Evolutionary conservation across 352 stramenopile genomes (phyloP).

Genomic region (Globisporangium nodosum): DNA sequence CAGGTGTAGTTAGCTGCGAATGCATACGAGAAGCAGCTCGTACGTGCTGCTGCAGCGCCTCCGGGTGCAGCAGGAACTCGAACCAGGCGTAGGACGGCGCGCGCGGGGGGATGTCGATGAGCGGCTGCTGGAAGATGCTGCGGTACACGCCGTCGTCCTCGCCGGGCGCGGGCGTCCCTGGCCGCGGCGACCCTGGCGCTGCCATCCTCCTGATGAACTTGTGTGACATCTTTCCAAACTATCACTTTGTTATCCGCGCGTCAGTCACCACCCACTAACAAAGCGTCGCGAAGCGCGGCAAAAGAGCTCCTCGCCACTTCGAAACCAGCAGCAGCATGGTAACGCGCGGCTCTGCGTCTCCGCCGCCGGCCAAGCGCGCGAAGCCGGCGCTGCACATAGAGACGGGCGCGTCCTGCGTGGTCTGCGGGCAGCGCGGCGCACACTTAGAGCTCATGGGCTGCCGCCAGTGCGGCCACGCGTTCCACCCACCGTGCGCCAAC

Average conservation of each 20-base stretch:
- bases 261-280: background rate
- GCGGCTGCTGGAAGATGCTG: conserved; percentile 78
- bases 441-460: conserved; percentile 41
- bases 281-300: background rate
- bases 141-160: conserved; percentile 74
- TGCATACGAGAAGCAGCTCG: conserved; percentile 5
- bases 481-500: conserved; percentile 64
- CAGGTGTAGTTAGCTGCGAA: background rate
- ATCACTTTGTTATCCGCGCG: background rate
- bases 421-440: conserved; percentile 5
- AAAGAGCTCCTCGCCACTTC: no score
- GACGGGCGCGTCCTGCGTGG: conserved; percentile 9
- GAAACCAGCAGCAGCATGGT: background rate
- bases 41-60: conserved; percentile 71
- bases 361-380: background rate
- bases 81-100: conserved; percentile 79
- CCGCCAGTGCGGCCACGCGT: conserved; percentile 39
- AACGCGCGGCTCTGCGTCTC: background rate
- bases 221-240: conserved; percentile 17
- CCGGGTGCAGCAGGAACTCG: conserved; percentile 78
- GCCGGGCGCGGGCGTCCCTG: conserved; percentile 12
- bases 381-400: conserved; percentile 6
- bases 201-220: conserved; percentile 25
- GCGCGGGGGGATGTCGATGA: conserved; percentile 60
- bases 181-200: conserved; percentile 51